These are phyloP conservation scores for Secale cereale DNA, from an alignment of 176 grass and related monocot species.

Conservation along the genomic window DNA sequence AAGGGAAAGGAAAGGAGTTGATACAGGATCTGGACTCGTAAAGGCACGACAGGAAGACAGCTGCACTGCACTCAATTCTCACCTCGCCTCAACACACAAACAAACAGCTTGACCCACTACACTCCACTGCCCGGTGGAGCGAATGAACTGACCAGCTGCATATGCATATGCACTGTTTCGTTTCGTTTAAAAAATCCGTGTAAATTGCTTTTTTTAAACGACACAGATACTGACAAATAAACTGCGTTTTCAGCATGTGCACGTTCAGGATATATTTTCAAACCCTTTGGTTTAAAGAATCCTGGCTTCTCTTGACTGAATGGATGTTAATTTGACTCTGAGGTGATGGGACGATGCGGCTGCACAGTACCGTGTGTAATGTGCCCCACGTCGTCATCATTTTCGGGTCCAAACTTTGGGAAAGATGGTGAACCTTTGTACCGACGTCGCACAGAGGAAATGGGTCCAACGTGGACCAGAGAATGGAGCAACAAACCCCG, in stretches of 20 bases:
- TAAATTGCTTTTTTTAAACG: neutral
- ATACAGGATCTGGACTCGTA: slow-evolving; percentile 9
- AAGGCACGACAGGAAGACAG: slow-evolving; percentile 1
- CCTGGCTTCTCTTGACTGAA: neutral
- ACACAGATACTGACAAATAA: no score
- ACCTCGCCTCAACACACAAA: neutral
- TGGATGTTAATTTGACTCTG: neutral
- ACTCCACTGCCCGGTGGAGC: neutral
- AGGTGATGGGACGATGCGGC: neutral
- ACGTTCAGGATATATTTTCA: neutral
- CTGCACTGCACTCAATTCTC: neutral
- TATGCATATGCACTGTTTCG: neutral
- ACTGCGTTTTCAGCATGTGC: neutral
- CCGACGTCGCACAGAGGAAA: neutral
- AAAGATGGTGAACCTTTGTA: neutral
- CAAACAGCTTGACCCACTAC: neutral
- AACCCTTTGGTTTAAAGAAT: neutral
- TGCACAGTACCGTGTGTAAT: neutral
- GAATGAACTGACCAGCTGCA: neutral
- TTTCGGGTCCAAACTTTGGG: neutral
- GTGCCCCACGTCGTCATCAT: neutral
- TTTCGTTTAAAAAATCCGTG: neutral
- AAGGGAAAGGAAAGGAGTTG: neutral
- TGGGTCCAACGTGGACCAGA: neutral
- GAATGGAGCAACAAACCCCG: neutral